phyloP scores from a whole-genome alignment of 2,329 filamentous ascomycete genomes.

The Calonectria pseudoturangicola region DNA sequence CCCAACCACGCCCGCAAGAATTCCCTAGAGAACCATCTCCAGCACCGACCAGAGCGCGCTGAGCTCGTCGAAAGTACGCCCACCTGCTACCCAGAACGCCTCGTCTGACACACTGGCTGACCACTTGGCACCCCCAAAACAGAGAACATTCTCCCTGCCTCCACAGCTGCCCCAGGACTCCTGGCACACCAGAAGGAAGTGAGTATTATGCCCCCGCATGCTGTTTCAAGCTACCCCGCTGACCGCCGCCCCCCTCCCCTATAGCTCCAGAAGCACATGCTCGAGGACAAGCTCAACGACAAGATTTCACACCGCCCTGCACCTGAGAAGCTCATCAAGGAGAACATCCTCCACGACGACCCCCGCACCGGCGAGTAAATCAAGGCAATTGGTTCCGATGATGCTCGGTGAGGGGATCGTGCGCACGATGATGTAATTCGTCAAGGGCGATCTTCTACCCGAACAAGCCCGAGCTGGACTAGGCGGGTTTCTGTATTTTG shows the following conservation, averaged over 20 bases:
- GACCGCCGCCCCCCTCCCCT: constrained; percentile 30
- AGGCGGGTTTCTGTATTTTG: constrained; percentile 8
- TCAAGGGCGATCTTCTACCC: constrained; percentile 1
- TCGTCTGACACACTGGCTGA: constrained; percentile 47
- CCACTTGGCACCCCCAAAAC: constrained; percentile 40
- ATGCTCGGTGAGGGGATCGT: constrained; percentile 64
- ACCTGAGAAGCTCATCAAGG: constrained; percentile 84
- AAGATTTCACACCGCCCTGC: constrained; percentile 86
- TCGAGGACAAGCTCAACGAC: constrained; percentile 89
- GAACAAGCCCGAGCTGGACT: constrained; percentile 23
- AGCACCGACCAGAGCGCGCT: constrained; percentile 83
- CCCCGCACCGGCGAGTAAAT: constrained; percentile 74
- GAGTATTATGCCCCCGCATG: constrained; percentile 47
- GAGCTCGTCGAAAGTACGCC: constrained; percentile 85
- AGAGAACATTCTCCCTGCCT: constrained; percentile 92
- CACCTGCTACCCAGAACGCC: constrained; percentile 56
- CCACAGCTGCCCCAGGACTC: constrained; percentile 85
- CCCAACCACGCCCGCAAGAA: constrained; percentile 75
- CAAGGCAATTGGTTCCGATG: constrained; percentile 74
- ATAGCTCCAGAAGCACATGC: constrained; percentile 89
- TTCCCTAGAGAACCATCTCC: constrained; percentile 83
- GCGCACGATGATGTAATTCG: constrained; percentile 60
- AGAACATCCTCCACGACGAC: constrained; percentile 85
- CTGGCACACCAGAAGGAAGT: constrained; percentile 87
- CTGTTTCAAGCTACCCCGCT: constrained; percentile 36